Evolutionary conservation across 768 basidiomycete genomes (phyloP).

Genomic region (Boletus sp.): DNA sequence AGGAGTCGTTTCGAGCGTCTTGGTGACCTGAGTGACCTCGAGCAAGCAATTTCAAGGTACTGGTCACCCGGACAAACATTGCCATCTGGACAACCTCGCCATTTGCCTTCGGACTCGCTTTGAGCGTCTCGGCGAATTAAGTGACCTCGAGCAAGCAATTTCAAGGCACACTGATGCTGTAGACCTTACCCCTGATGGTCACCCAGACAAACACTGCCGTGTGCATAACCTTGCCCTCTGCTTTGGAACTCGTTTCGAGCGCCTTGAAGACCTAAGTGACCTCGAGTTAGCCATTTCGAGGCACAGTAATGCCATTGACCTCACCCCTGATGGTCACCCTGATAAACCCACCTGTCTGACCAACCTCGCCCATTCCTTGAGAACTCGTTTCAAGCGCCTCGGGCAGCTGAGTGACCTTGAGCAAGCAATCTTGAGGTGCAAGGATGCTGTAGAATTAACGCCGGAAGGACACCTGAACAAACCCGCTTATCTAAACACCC

Average conservation of each 20-base stretch:
- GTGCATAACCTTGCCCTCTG: too few species aligned
- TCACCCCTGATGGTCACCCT: too few species aligned
- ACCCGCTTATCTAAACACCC: too few species aligned
- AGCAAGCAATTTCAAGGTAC: background rate
- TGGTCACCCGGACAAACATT: too few species aligned
- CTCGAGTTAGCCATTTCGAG: background rate
- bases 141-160: background rate
- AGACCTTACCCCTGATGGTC: background rate
- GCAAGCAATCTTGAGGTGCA: too few species aligned
- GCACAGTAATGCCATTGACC: too few species aligned
- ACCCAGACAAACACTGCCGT: background rate
- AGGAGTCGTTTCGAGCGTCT: too few species aligned
- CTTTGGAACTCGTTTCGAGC: too few species aligned
- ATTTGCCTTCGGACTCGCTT: background rate
- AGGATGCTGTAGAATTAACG: too few species aligned
- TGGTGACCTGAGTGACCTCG: background rate
- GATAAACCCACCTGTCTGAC: background rate
- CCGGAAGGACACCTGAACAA: too few species aligned
- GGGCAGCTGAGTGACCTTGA: background rate
- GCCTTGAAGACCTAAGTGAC: background rate
- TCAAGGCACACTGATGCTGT: background rate
- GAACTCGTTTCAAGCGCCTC: background rate
- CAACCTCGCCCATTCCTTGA: background rate
- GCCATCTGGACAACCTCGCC: too few species aligned
- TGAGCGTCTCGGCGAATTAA: background rate